Percentiles rank a stretch among this genome's conserved stretches.
These are phyloP conservation scores for Podospora appendiculata DNA, from an alignment of 495 filamentous ascomycete species.

Conservation along the genomic window DNA sequence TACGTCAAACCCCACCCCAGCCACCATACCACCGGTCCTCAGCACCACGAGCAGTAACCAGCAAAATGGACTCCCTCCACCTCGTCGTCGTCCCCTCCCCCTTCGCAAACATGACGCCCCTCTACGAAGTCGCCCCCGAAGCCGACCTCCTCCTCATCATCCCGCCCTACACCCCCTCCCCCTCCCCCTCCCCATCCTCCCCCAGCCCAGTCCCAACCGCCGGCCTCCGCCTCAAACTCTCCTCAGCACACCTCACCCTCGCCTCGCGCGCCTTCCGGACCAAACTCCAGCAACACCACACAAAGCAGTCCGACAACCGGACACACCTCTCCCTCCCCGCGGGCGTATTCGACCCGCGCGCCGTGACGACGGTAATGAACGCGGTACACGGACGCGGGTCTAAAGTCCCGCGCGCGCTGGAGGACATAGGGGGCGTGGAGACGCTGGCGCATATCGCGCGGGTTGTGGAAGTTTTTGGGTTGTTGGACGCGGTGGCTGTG, in stretches of 20 bases:
- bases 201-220: constrained; percentile 1
- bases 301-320: constrained; percentile 28
- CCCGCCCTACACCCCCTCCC: neutral
- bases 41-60: no score
- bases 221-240: constrained; percentile 35
- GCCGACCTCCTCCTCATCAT: constrained; percentile 24
- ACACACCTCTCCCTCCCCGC: constrained; percentile 29
- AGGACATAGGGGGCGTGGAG: constrained; percentile 25
- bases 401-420: constrained; percentile 31
- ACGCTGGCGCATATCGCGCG: constrained; percentile 42
- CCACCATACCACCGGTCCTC: no score
- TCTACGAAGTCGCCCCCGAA: constrained; percentile 25
- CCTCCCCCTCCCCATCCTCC: no score
- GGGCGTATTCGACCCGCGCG: constrained; percentile 27
- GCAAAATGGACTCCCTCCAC: constrained; percentile 8
- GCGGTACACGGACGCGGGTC: constrained; percentile 41
- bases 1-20: no score
- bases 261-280: constrained; percentile 40
- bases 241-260: constrained; percentile 42
- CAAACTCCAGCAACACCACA: constrained; percentile 14
- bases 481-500: constrained; percentile 33
- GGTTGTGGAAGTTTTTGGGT: constrained; percentile 44
- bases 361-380: constrained; percentile 40
- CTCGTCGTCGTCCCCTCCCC: constrained; percentile 15
- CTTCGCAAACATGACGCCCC: constrained; percentile 17